These are phyloP conservation scores for Diaporthe sp. DNA, from an alignment of 2,329 filamentous ascomycete genomes.

Conservation along the genomic window DNA sequence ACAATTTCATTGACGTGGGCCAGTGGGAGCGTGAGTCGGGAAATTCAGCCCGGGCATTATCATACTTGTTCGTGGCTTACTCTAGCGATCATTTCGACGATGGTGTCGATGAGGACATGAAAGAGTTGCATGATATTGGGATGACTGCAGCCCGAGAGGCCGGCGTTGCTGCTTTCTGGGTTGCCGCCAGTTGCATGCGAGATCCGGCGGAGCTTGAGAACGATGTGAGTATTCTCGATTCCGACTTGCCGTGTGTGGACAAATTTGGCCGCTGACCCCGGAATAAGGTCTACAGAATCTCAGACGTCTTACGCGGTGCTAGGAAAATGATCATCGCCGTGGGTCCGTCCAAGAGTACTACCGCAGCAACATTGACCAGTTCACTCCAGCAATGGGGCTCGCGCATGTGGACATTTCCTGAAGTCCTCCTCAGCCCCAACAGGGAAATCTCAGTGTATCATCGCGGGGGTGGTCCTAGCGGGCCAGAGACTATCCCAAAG, in stretches of 20 bases:
- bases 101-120: too few species aligned
- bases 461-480: conserved; percentile 42
- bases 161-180: too few species aligned
- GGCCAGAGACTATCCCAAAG: neutral
- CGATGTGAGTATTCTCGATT: neutral
- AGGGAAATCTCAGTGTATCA: conserved; percentile 46
- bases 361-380: neutral
- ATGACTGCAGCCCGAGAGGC: too few species aligned
- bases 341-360: neutral
- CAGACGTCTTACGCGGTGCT: conserved; percentile 46
- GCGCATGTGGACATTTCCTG: conserved; percentile 51
- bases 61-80: too few species aligned
- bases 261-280: neutral
- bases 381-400: conserved; percentile 46
- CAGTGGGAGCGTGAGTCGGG: too few species aligned
- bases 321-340: conserved; percentile 43
- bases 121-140: too few species aligned
- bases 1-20: too few species aligned
- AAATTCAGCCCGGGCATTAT: too few species aligned
- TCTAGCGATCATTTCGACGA: too few species aligned
- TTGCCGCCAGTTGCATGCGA: neutral
- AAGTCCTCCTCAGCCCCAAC: conserved; percentile 47
- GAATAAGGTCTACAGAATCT: conserved; percentile 44
- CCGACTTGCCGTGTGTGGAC: too few species aligned
- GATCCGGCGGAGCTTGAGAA: neutral